Evolutionary conservation across 768 basidiomycete species (phyloP), one percentile per base, ranked within the genome.

Genomic region (Termitomyces eurrhizus): DNA sequence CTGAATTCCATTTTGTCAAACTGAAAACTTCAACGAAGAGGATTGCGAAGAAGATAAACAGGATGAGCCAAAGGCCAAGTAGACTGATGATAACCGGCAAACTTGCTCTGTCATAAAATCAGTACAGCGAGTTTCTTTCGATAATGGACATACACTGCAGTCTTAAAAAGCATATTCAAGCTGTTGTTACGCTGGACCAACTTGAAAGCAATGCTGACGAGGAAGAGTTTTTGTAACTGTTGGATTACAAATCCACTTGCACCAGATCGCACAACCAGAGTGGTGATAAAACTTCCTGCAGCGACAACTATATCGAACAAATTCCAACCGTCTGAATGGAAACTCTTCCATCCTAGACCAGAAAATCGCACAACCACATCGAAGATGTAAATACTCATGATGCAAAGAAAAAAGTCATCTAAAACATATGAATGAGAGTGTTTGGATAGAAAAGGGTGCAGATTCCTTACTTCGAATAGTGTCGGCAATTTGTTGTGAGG

Each of bases 101-200:
- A 74, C 91, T 93, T 48, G 94, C 86, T 12, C 94, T 95, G 68
- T 44, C 59, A 52, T 50, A 7, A 57, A 45, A 26, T 69, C 9
- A 61, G 52, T 60, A 29, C 33, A 37, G 9, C 24, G 12, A 56
- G 16, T 29, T 35, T 4, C 14, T 16, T n/a, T 24, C 24, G 41
- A 45, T 58, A 13, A 26, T 36, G 70, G 13, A 80, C 94, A 54
- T 78, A 96, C 93, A 92, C 84, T 6, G 92, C 91, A 18, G 94
- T 97, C 77, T 98, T 98, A 83, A 98, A 98, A 18, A 98, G 79
- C 75, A 95, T 93, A 68, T 98, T 98, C 63, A 98, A 77, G 63
- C 85, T 86, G 68, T 92, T 87, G 61, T 88, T 89, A 45, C 90
- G 82, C 68, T 98, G 93, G 0, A 97, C 92, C 12, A 98, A 83